These are phyloP conservation scores for Wallacemonas sp. DNA, from an alignment of 208 protist genomes.

Conservation along the genomic window DNA sequence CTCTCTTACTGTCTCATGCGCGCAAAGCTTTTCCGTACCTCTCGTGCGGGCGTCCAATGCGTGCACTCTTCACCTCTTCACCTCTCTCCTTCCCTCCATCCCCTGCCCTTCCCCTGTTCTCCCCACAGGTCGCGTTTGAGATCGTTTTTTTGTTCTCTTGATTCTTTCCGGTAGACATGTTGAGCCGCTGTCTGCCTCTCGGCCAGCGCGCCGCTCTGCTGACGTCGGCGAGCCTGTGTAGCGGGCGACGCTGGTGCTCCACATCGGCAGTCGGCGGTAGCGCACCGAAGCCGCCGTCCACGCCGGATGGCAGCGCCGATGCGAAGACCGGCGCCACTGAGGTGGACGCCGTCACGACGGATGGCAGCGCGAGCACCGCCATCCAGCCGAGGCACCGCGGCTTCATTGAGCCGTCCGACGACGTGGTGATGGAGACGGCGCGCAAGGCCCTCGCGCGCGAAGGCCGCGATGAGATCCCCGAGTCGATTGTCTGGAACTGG, in stretches of 20 bases:
- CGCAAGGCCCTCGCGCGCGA: slow-evolving; percentile 80
- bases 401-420: slow-evolving; percentile 81
- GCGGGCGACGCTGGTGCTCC: slow-evolving; percentile 7
- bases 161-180: slow-evolving; percentile 11
- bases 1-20: too few relatives aligned
- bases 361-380: slow-evolving; percentile 20
- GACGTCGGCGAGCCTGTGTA: slow-evolving; percentile 1
- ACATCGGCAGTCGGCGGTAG: neutral
- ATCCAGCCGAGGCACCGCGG: slow-evolving; percentile 47
- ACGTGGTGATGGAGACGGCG: slow-evolving; percentile 86
- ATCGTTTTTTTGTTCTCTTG: neutral
- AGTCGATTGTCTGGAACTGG: slow-evolving; percentile 80
- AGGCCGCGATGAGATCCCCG: slow-evolving; percentile 67
- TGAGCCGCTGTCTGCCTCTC: slow-evolving; percentile 17
- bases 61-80: too few relatives aligned
- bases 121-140: too few relatives aligned
- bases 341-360: neutral
- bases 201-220: slow-evolving; percentile 9
- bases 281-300: neutral
- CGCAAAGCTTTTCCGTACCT: too few relatives aligned
- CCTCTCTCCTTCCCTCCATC: too few relatives aligned
- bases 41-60: too few relatives aligned
- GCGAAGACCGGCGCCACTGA: neutral
- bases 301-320: neutral
- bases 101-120: too few relatives aligned